phyloP scores from a whole-genome alignment of 2,329 filamentous ascomycete genomes.

The Fusarium clavum region DNA sequence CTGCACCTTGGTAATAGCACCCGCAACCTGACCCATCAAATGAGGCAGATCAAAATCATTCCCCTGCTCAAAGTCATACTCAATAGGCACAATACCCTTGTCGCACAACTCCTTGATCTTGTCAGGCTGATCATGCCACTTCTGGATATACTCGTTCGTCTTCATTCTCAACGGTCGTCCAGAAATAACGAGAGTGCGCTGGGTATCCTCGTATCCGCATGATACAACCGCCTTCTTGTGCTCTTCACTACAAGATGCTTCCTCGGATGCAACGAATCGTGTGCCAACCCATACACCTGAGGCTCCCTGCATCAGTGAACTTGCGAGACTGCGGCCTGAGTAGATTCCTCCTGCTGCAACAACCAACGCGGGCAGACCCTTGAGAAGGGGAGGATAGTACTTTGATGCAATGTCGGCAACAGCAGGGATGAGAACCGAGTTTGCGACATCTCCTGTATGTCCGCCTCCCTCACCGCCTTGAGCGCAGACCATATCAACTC shows the following conservation, averaged over 20 bases:
- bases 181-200: constrained; percentile 83
- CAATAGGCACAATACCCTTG: constrained; percentile 81
- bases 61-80: constrained; percentile 84
- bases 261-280: constrained; percentile 84
- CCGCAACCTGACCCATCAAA: constrained; percentile 94
- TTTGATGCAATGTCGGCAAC: constrained; percentile 84
- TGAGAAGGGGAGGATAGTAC: constrained; percentile 77
- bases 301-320: constrained; percentile 87
- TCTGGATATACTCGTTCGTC: constrained; percentile 84
- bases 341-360: constrained; percentile 90
- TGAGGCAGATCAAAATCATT: constrained; percentile 88
- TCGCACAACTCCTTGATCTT: constrained; percentile 82
- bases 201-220: constrained; percentile 83
- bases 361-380: constrained; percentile 78
- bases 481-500: constrained; percentile 90
- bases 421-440: constrained; percentile 85
- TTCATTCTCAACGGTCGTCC: constrained; percentile 84
- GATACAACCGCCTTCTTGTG: constrained; percentile 87
- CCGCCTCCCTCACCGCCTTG: constrained; percentile 95
- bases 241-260: constrained; percentile 82
- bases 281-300: constrained; percentile 95
- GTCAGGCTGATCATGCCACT: constrained; percentile 81
- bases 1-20: constrained; percentile 79
- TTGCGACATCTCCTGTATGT: constrained; percentile 89
- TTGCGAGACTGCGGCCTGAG: constrained; percentile 83